A percentile compares a stretch with the other conserved stretches of the same genome.
phyloP scores from a whole-genome alignment of 495 filamentous ascomycete species.

The Aspergillus egyptiacus region DNA sequence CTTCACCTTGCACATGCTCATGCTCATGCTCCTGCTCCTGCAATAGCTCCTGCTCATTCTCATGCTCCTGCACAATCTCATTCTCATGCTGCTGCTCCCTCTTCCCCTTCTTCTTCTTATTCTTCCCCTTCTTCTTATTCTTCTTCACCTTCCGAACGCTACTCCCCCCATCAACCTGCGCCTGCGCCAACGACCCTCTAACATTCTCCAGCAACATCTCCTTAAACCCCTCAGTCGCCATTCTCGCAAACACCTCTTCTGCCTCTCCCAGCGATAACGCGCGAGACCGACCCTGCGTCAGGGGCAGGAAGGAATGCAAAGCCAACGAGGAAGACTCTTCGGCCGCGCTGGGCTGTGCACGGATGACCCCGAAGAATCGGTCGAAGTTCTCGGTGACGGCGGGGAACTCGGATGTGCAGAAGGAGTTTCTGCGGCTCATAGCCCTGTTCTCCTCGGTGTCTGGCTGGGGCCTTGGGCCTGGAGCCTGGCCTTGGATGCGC shows the following conservation, averaged over 20 bases:
- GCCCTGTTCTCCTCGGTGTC: constrained; percentile 1
- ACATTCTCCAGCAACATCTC: neutral
- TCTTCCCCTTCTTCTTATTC: constrained; percentile 14
- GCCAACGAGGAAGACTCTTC: too few species aligned
- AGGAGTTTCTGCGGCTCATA: constrained; percentile 10
- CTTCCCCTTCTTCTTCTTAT: constrained; percentile 18
- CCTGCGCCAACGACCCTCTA: neutral
- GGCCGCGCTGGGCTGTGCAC: constrained; percentile 4
- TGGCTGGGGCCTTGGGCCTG: neutral
- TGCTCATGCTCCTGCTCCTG: neutral
- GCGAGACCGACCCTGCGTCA: too few species aligned
- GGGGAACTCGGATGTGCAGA: constrained; percentile 16
- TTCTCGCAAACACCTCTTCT: neutral
- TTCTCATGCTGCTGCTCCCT: constrained; percentile 3
- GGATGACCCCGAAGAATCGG: constrained; percentile 9
- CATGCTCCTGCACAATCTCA: neutral
- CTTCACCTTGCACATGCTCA: neutral
- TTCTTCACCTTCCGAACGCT: constrained; percentile 11
- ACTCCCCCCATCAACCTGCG: constrained; percentile 1
- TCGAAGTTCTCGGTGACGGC: constrained; percentile 7
- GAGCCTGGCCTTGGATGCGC: too few species aligned
- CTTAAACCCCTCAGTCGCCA: neutral
- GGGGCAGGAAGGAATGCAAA: too few species aligned
- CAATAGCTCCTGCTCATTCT: constrained; percentile 1
- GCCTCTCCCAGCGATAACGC: too few species aligned